These are phyloP conservation scores for Trichosporon sp. DNA, from an alignment of 1,284 basidiomycete genomes.

Conservation along the genomic window DNA sequence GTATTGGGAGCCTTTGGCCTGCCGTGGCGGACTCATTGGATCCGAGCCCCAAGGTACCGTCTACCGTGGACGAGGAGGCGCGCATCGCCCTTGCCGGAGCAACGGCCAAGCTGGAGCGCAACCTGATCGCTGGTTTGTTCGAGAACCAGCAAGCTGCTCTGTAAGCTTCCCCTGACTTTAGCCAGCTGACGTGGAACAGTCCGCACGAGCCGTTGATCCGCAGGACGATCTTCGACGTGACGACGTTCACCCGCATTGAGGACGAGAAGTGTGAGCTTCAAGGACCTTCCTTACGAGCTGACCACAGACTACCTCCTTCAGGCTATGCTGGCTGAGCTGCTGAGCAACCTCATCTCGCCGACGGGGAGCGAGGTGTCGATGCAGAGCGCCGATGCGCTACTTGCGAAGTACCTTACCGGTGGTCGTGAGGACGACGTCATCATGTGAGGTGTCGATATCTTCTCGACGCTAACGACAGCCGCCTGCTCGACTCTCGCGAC, in stretches of 20 bases:
- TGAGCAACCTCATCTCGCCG: constrained; percentile 53
- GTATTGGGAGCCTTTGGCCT: constrained; percentile 23
- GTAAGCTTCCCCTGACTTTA: constrained; percentile 32
- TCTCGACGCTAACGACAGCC: constrained; percentile 59
- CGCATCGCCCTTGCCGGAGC: constrained; percentile 37
- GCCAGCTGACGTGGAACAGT: constrained; percentile 23
- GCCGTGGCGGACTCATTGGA: constrained; percentile 22
- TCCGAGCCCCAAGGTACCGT: constrained; percentile 1
- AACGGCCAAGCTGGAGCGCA: constrained; percentile 48
- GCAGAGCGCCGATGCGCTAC: constrained; percentile 28
- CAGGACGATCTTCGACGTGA: constrained; percentile 45
- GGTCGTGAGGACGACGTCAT: constrained; percentile 61
- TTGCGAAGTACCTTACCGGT: constrained; percentile 44
- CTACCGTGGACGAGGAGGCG: constrained; percentile 30
- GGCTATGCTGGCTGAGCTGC: constrained; percentile 43
- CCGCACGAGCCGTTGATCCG: constrained; percentile 42
- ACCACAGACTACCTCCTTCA: constrained; percentile 46
- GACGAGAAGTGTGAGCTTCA: constrained; percentile 40
- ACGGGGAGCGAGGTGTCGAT: constrained; percentile 29
- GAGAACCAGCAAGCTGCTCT: constrained; percentile 37
- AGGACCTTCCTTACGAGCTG: not conserved
- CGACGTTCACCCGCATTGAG: constrained; percentile 49
- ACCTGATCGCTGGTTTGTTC: constrained; percentile 47
- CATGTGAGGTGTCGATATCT: constrained; percentile 61
- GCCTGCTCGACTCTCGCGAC: constrained; percentile 71